Evolutionary conservation across 352 stramenopile species (phyloP).

Genomic region (Pythium dissotocum): DNA sequence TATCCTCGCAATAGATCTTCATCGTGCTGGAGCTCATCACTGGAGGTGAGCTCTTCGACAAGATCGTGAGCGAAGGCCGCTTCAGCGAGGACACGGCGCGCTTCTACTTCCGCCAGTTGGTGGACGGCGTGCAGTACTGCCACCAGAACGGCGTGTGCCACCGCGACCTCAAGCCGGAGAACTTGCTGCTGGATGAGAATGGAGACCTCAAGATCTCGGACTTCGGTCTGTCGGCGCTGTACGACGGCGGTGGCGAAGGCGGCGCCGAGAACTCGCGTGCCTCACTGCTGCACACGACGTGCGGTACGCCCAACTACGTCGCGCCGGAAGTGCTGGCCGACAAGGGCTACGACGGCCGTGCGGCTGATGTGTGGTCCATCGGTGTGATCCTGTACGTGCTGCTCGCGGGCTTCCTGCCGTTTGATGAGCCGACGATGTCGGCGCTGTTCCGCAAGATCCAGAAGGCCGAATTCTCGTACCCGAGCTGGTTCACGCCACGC

Average conservation of each 20-base stretch:
- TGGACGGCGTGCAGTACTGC: slow-evolving; percentile 96
- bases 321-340: slow-evolving; percentile 92
- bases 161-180: slow-evolving; percentile 96
- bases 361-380: slow-evolving; percentile 96
- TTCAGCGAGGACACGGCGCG: slow-evolving; percentile 96
- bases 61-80: slow-evolving; percentile 94
- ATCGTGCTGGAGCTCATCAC: slow-evolving; percentile 92
- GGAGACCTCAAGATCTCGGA: slow-evolving; percentile 99
- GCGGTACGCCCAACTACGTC: slow-evolving; percentile 97
- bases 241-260: slow-evolving; percentile 83
- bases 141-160: slow-evolving; percentile 97
- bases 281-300: slow-evolving; percentile 95
- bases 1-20: slow-evolving; percentile 88
- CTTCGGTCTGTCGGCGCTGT: slow-evolving; percentile 96
- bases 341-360: slow-evolving; percentile 93
- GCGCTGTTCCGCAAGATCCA: slow-evolving; percentile 97
- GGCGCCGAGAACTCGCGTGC: slow-evolving; percentile 78
- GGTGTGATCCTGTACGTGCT: slow-evolving; percentile 98
- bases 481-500: slow-evolving; percentile 89
- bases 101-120: slow-evolving; percentile 98
- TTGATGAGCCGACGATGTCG: slow-evolving; percentile 95
- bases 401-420: slow-evolving; percentile 92
- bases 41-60: slow-evolving; percentile 93
- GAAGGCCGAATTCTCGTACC: slow-evolving; percentile 94
- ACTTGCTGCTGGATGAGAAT: slow-evolving; percentile 95